A percentile compares a stretch with the other conserved stretches of the same genome.
These are phyloP conservation scores for Biscogniauxia mediterranea DNA, from an alignment of 2,329 filamentous ascomycete genomes.

Conservation along the genomic window DNA sequence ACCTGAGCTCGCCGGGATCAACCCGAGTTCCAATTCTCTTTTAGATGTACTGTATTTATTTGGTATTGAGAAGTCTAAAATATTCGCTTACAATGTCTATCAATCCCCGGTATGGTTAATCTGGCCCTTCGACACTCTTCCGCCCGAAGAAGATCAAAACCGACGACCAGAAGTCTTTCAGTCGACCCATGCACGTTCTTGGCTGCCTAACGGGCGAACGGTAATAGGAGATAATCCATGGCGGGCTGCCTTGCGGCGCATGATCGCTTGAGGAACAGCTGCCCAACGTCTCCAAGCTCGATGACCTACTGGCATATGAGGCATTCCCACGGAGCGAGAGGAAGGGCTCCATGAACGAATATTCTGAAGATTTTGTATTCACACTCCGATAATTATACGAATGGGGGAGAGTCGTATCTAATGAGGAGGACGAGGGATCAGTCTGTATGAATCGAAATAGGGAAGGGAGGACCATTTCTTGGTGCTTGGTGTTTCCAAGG, in stretches of 20 bases:
- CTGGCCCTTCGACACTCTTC: too few relatives aligned
- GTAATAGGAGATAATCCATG: not conserved
- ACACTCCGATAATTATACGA: not conserved
- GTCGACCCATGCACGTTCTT: not conserved
- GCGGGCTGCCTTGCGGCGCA: not conserved
- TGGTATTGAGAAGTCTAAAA: too few relatives aligned
- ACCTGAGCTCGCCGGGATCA: too few relatives aligned
- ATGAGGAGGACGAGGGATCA: not conserved
- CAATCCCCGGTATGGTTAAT: too few relatives aligned
- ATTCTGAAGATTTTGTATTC: too few relatives aligned
- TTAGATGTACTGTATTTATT: too few relatives aligned
- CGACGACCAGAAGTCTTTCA: not conserved
- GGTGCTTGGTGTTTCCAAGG: not conserved
- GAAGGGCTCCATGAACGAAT: too few relatives aligned
- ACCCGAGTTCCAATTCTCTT: too few relatives aligned
- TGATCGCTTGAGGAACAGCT: not conserved
- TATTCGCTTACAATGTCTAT: too few relatives aligned
- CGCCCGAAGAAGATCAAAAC: not conserved
- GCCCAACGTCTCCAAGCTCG: not conserved
- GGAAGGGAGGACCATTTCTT: not conserved
- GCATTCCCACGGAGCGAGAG: too few relatives aligned
- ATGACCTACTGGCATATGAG: not conserved
- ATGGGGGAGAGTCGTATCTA: not conserved
- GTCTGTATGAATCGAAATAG: not conserved
- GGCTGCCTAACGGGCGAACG: not conserved